Conservation (phyloP, 2,329 filamentous ascomycete species). For the Aspergillus ochraceus region DNA sequence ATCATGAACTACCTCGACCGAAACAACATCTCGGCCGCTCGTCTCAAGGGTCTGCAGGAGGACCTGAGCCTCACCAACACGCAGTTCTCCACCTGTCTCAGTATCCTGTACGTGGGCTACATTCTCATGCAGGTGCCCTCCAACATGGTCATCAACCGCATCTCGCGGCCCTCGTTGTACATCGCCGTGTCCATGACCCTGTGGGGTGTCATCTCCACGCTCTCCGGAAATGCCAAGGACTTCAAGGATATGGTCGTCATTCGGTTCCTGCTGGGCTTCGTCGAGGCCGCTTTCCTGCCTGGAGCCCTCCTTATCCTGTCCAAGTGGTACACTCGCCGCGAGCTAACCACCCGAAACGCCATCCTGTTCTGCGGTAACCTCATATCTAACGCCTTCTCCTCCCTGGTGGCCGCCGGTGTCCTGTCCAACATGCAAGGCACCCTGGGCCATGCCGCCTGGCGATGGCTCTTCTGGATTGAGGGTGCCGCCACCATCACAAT, state of each 20-base stretch:
- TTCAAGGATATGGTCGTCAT: slow-evolving; percentile 37
- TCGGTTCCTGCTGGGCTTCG: slow-evolving; percentile 40
- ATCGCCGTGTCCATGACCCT: slow-evolving; percentile 50
- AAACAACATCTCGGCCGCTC: slow-evolving; percentile 43
- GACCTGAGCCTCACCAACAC: slow-evolving; percentile 38
- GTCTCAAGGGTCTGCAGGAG: slow-evolving; percentile 39
- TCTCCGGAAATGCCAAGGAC: slow-evolving; percentile 50
- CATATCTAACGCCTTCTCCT: slow-evolving; percentile 48
- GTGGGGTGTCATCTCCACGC: slow-evolving; percentile 62
- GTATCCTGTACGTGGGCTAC: slow-evolving; percentile 49
- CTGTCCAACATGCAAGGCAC: slow-evolving; percentile 46
- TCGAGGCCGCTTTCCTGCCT: slow-evolving; percentile 42
- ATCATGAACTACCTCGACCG: slow-evolving; percentile 42
- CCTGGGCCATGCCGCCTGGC: slow-evolving; percentile 41
- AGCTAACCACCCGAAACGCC: slow-evolving; percentile 46
- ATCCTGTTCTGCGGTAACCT: slow-evolving; percentile 50
- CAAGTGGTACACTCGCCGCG: slow-evolving; percentile 50
- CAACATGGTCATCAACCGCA: slow-evolving; percentile 48
- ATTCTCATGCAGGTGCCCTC: slow-evolving; percentile 49
- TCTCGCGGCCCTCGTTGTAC: slow-evolving; percentile 47
- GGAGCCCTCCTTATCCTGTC: slow-evolving; percentile 43
- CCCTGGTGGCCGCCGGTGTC: slow-evolving; percentile 47
- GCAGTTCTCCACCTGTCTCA: slow-evolving; percentile 42
- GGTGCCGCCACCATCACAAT: background rate
- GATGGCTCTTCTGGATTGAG: slow-evolving; percentile 48